Conservation (phyloP, 2,329 filamentous ascomycete species). For the Colletotrichum tofieldiae region DNA sequence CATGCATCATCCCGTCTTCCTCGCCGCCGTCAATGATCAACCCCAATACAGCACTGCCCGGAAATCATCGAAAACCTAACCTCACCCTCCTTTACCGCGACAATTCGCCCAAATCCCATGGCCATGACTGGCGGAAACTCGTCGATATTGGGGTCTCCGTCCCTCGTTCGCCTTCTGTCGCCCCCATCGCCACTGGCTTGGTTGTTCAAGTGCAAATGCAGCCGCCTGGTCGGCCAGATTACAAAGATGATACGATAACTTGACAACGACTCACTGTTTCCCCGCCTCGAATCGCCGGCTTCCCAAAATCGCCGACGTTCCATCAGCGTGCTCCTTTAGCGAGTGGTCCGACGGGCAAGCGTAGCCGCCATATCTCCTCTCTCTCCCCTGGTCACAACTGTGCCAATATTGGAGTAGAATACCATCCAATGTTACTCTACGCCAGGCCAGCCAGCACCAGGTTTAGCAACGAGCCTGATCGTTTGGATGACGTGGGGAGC, state of each 20-base stretch:
- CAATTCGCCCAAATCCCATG: not conserved
- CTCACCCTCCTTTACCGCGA: not conserved
- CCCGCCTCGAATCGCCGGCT: not conserved
- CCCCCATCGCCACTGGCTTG: not conserved
- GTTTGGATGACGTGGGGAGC: not conserved
- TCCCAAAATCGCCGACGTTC: constrained; percentile 13
- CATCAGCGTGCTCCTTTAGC: constrained; percentile 16
- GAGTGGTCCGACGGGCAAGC: constrained; percentile 23
- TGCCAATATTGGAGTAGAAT: constrained; percentile 12
- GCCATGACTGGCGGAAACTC: not conserved
- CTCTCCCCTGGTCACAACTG: not conserved
- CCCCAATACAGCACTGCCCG: not conserved
- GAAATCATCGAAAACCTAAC: not conserved
- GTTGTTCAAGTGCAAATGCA: not conserved
- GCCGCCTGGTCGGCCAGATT: no score
- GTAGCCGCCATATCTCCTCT: not conserved
- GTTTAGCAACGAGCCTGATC: constrained; percentile 4
- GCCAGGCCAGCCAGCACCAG: not conserved
- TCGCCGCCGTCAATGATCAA: constrained; percentile 14
- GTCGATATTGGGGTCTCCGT: not conserved
- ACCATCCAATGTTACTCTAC: not conserved
- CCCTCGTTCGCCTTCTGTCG: not conserved
- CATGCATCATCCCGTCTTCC: constrained; percentile 38
- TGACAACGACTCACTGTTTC: not conserved
- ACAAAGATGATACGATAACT: not conserved